Evolutionary conservation across 805 yeast species (phyloP).

Genomic region (Isabelozyma gotoi): DNA sequence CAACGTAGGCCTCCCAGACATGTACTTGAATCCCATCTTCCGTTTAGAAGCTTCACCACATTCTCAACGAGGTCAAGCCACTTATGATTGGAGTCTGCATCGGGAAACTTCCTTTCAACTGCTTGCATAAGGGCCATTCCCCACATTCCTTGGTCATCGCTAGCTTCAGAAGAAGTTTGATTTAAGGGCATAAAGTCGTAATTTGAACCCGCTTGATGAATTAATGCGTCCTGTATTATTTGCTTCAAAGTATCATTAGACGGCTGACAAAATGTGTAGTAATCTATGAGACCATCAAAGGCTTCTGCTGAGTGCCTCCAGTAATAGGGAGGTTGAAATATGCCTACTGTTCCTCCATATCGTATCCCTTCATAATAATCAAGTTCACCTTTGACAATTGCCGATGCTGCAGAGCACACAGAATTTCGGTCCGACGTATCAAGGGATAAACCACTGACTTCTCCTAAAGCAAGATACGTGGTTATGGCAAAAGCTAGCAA

Average conservation of each 20-base stretch:
- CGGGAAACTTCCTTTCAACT: slow-evolving; percentile 81
- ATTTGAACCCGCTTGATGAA: slow-evolving; percentile 65
- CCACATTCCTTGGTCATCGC: slow-evolving; percentile 98
- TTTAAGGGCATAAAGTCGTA: slow-evolving; percentile 82
- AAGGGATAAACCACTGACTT: slow-evolving; percentile 24
- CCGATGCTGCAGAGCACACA: slow-evolving; percentile 54
- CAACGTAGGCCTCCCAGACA: slow-evolving; percentile 47
- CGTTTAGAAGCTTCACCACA: slow-evolving; percentile 43
- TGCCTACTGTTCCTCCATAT: slow-evolving; percentile 78
- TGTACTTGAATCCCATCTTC: slow-evolving; percentile 38
- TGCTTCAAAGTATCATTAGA: slow-evolving; percentile 67
- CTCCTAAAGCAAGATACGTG: neutral
- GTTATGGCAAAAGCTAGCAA: neutral
- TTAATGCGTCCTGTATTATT: slow-evolving; percentile 57
- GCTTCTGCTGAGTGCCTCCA: slow-evolving; percentile 99
- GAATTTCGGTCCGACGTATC: slow-evolving; percentile 43
- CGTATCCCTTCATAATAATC: slow-evolving; percentile 74
- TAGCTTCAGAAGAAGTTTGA: slow-evolving; percentile 91
- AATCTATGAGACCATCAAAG: slow-evolving; percentile 83
- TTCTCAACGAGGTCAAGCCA: slow-evolving; percentile 45
- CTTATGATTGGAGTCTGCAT: slow-evolving; percentile 35
- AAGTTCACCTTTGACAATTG: slow-evolving; percentile 68
- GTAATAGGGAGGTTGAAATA: slow-evolving; percentile 87
- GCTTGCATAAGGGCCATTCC: slow-evolving; percentile 91
- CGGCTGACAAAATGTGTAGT: slow-evolving; percentile 44